These are phyloP conservation scores for Neurospora sp. DNA, from an alignment of 495 filamentous ascomycete genomes.

Conservation along the genomic window DNA sequence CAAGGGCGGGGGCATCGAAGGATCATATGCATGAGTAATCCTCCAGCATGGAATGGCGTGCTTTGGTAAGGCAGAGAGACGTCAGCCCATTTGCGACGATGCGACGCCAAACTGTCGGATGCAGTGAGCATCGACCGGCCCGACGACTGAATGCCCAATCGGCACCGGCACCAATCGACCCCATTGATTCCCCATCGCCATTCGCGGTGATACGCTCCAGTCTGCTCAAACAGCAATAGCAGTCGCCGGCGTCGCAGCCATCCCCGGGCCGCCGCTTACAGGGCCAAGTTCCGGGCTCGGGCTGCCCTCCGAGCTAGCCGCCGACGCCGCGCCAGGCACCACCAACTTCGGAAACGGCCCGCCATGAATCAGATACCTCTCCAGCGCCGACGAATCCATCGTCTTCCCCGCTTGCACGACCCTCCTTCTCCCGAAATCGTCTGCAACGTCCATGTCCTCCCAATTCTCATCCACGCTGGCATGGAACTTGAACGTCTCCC, in stretches of 20 bases:
- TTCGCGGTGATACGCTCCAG: background rate
- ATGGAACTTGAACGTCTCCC: conserved; percentile 36
- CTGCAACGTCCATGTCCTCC: conserved; percentile 17
- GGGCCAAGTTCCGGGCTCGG: background rate
- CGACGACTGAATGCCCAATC: background rate
- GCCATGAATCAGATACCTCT: conserved; percentile 31
- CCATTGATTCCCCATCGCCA: background rate
- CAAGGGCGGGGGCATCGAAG: background rate
- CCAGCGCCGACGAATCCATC: conserved; percentile 32
- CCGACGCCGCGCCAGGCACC: background rate
- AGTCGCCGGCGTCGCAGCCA: background rate
- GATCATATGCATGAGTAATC: background rate
- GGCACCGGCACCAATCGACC: background rate
- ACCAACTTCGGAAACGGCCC: conserved; percentile 27
- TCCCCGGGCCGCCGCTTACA: background rate
- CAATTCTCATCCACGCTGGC: conserved; percentile 34
- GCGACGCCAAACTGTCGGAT: background rate
- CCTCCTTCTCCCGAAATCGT: background rate
- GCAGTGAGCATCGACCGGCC: background rate
- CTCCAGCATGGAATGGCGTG: background rate
- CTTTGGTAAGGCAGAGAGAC: background rate
- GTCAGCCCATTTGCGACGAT: background rate
- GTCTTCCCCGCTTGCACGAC: conserved; percentile 20
- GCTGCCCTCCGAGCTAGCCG: background rate
- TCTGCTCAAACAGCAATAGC: background rate